These are phyloP conservation scores for Saccharomyces kudriavzevii DNA, from an alignment of 805 yeast species.

Conservation along the genomic window DNA sequence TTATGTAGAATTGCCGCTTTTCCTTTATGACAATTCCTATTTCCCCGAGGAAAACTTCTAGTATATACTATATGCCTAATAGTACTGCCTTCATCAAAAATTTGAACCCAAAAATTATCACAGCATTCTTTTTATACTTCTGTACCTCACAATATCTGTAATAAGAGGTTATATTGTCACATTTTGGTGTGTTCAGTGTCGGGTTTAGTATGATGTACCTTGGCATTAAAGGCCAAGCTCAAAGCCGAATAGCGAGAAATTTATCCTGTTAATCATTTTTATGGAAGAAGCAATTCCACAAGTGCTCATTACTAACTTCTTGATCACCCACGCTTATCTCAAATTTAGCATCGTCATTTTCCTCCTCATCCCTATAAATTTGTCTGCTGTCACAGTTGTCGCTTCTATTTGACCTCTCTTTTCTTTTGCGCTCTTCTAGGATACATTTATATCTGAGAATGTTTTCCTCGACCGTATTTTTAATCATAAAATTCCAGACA, in stretches of 20 bases:
- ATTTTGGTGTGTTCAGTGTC: background rate
- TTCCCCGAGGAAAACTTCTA: too few species aligned
- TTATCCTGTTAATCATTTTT: background rate
- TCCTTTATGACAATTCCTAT: too few species aligned
- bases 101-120: too few species aligned
- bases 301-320: conserved; percentile 22
- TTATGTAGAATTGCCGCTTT: too few species aligned
- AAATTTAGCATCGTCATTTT: conserved; percentile 17
- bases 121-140: too few species aligned
- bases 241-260: background rate
- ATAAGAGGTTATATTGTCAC: too few species aligned
- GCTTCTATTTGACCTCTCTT: background rate
- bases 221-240: background rate
- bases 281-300: conserved; percentile 27
- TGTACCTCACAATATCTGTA: too few species aligned
- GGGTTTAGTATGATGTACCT: background rate
- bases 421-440: conserved; percentile 17
- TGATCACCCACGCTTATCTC: conserved; percentile 25
- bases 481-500: conserved; percentile 87
- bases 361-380: conserved; percentile 3
- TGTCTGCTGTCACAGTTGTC: background rate
- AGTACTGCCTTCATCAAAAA: too few species aligned
- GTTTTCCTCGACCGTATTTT: conserved; percentile 81
- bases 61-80: too few species aligned
- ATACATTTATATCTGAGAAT: conserved; percentile 41